Percentiles rank a stretch among this genome's conserved stretches.
These are phyloP conservation scores for Delonix regia DNA, from an alignment of 306 rosid species.

Conservation along the genomic window DNA sequence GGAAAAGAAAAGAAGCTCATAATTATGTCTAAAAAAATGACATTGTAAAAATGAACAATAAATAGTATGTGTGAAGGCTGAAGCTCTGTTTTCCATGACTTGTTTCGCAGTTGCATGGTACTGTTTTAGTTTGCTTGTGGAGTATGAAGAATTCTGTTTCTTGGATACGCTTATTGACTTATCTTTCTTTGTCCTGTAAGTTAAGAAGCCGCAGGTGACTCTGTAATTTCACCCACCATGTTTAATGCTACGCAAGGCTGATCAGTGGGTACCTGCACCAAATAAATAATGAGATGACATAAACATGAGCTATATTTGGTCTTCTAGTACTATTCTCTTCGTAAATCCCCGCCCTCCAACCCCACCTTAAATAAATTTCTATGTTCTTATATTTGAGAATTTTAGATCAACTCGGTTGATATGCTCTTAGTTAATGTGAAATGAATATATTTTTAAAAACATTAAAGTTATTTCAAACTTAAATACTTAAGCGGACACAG, in stretches of 20 bases:
- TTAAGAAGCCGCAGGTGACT: slow-evolving; percentile 45
- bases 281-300: slow-evolving; percentile 6
- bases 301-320: too few species aligned
- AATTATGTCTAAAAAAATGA: not conserved
- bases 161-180: slow-evolving; percentile 9
- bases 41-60: not conserved
- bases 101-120: not conserved
- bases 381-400: not conserved
- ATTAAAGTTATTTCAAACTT: too few species aligned
- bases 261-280: slow-evolving; percentile 58
- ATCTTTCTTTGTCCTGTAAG: not conserved
- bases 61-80: not conserved
- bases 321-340: not conserved
- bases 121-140: slow-evolving; percentile 12
- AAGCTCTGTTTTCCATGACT: not conserved
- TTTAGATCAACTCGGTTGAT: too few species aligned
- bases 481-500: too few species aligned
- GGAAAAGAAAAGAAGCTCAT: not conserved
- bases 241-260: slow-evolving; percentile 48
- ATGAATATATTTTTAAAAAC: too few species aligned
- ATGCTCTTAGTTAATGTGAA: too few species aligned
- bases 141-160: not conserved
- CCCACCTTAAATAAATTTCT: not conserved
- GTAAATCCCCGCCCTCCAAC: slow-evolving; percentile 21
- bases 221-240: slow-evolving; percentile 54